Conservation (phyloP, 345 rosid genomes). For the Passiflora organensis region DNA sequence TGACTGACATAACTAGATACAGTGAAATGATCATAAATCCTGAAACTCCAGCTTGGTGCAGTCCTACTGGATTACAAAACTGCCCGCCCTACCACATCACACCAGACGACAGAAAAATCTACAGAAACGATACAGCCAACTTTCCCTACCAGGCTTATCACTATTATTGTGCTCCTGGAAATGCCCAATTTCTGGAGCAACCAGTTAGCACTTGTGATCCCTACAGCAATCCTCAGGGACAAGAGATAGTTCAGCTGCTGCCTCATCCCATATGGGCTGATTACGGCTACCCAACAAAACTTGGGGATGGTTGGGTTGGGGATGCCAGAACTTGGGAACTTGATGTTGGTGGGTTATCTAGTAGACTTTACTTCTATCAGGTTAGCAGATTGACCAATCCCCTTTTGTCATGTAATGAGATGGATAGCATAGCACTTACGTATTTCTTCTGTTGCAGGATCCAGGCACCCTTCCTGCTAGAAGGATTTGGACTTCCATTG, state of each 20-base stretch:
- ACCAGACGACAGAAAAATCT: conserved; percentile 22
- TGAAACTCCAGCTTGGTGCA: conserved; percentile 26
- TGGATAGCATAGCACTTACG: neutral
- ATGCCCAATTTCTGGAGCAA: conserved; percentile 20
- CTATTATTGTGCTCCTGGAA: conserved; percentile 30
- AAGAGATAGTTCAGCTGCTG: conserved; percentile 30
- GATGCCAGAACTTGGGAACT: conserved; percentile 32
- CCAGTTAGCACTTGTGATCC: conserved; percentile 29
- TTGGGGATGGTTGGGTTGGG: conserved; percentile 29
- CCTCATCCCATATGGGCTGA: conserved; percentile 33
- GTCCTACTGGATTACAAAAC: conserved; percentile 1
- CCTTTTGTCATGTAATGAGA: neutral
- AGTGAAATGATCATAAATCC: conserved; percentile 34
- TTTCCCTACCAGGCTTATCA: conserved; percentile 31
- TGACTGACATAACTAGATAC: conserved; percentile 30
- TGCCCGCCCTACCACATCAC: conserved; percentile 33
- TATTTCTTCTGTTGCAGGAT: conserved; percentile 15
- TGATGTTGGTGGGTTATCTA: conserved; percentile 21
- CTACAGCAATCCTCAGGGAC: conserved; percentile 33
- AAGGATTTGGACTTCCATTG: conserved; percentile 29
- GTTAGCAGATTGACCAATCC: neutral
- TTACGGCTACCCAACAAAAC: conserved; percentile 28
- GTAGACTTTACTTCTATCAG: conserved; percentile 32
- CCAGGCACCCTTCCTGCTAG: conserved; percentile 26
- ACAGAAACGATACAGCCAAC: conserved; percentile 24